Percentiles rank a stretch among this genome's conserved stretches.
Conservation (phyloP, 1,284 basidiomycete genomes). For the Moniliella sp. region DNA sequence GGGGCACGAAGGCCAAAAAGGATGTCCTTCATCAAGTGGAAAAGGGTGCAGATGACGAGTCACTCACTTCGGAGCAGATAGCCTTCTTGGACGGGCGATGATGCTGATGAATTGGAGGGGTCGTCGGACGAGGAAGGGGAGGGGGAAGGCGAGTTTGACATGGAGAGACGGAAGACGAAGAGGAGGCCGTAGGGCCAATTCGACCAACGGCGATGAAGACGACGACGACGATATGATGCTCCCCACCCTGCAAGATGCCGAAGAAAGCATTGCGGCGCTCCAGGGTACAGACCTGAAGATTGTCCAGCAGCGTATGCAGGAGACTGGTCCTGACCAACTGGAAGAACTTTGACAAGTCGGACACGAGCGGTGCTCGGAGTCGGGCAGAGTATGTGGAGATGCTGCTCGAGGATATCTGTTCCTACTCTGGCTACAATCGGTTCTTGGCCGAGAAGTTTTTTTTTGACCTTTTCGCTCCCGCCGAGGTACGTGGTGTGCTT, state of each 20-base stretch:
- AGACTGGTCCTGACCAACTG: conserved; percentile 49
- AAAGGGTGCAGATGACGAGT: too few relatives aligned
- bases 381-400: conserved; percentile 65
- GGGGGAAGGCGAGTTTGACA: too few relatives aligned
- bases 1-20: too few relatives aligned
- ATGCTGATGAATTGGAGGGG: too few relatives aligned
- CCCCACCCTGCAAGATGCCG: conserved; percentile 61
- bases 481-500: conserved; percentile 63
- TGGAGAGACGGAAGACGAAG: conserved; percentile 2
- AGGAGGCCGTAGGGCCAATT: conserved; percentile 1
- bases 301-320: conserved; percentile 68
- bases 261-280: conserved; percentile 45
- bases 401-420: conserved; percentile 46
- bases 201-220: conserved; percentile 10
- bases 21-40: too few relatives aligned
- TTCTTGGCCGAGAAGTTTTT: conserved; percentile 86
- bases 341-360: conserved; percentile 8
- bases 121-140: too few relatives aligned
- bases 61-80: too few relatives aligned
- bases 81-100: too few relatives aligned
- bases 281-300: conserved; percentile 46
- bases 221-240: conserved; percentile 46
- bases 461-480: conserved; percentile 69
- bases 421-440: conserved; percentile 89
- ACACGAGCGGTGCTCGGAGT: conserved; percentile 49